Evolutionary conservation across 345 rosid species (phyloP).

Genomic region (Abelmoschus esculentus): DNA sequence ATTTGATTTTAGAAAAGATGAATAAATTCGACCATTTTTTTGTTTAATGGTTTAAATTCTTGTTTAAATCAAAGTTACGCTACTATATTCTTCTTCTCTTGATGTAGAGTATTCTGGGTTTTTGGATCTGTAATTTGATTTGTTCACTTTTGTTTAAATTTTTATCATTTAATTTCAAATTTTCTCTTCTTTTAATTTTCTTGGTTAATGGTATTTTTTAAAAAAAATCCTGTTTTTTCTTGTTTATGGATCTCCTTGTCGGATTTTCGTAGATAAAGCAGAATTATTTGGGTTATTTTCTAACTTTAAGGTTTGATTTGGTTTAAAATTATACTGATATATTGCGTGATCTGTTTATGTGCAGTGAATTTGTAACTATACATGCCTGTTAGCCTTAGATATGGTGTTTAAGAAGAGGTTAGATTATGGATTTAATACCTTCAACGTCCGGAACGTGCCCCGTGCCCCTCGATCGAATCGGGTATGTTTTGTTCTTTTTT

Average conservation of each 20-base stretch:
- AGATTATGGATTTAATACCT: conserved; percentile 43
- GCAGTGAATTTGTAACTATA: conserved; percentile 29
- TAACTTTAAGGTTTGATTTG: background rate
- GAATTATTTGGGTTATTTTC: background rate
- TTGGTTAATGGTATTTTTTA: background rate
- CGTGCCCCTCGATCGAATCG: conserved; percentile 81
- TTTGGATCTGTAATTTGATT: conserved; percentile 18
- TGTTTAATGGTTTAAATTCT: background rate
- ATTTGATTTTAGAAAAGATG: background rate
- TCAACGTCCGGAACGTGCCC: conserved; percentile 55
- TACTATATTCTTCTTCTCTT: conserved; percentile 4
- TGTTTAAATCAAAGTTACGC: conserved; percentile 6
- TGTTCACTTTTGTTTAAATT: background rate
- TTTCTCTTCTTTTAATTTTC: background rate
- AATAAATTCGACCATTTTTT: background rate
- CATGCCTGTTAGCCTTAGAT: conserved; percentile 27
- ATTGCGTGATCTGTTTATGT: conserved; percentile 20
- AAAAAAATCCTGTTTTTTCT: background rate
- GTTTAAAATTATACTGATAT: conserved; percentile 5
- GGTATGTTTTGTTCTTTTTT: conserved; percentile 30
- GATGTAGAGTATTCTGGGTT: conserved; percentile 14
- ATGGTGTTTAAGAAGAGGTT: conserved; percentile 79
- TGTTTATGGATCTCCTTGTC: conserved; percentile 4
- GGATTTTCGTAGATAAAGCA: background rate
- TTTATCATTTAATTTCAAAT: background rate